Percentiles rank a stretch among this genome's conserved stretches.
Conservation (phyloP, 352 stramenopile genomes). For the Phytopythium chamaehyphon region DNA sequence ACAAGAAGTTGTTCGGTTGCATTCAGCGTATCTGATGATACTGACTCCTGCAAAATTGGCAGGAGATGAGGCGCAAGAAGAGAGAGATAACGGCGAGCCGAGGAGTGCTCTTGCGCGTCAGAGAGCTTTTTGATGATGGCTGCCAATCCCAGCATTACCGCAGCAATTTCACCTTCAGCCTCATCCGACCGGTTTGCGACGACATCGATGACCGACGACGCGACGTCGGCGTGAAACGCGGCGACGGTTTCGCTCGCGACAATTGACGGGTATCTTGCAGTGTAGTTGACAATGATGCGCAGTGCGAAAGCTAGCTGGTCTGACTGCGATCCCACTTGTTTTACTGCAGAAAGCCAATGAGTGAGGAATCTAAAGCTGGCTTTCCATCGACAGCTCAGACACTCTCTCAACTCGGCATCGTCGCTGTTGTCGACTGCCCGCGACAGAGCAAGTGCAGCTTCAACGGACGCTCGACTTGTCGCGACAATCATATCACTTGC, state of each 20-base stretch:
- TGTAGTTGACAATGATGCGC: constrained; percentile 36
- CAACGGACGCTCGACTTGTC: constrained; percentile 35
- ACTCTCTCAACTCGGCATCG: not conserved
- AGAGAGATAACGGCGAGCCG: constrained; percentile 41
- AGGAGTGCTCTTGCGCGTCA: constrained; percentile 27
- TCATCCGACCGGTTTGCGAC: constrained; percentile 9
- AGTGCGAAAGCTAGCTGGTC: constrained; percentile 35
- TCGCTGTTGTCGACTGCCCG: constrained; percentile 15
- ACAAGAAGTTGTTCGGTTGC: constrained; percentile 46
- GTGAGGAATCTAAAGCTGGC: constrained; percentile 27
- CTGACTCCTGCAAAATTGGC: constrained; percentile 13
- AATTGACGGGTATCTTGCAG: constrained; percentile 22
- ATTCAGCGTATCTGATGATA: constrained; percentile 28
- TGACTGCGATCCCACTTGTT: too few species aligned
- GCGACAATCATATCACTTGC: constrained; percentile 23
- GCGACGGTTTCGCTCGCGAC: constrained; percentile 18
- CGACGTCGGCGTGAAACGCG: constrained; percentile 37
- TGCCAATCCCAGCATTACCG: constrained; percentile 30
- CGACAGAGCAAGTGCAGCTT: constrained; percentile 37
- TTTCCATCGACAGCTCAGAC: constrained; percentile 22
- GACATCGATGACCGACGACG: constrained; percentile 12
- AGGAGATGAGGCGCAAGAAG: constrained; percentile 37
- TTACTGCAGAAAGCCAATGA: constrained; percentile 31
- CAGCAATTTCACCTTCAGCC: constrained; percentile 10
- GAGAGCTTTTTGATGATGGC: constrained; percentile 41